Evolutionary conservation across 2,329 filamentous ascomycete genomes (phyloP).

Genomic region (Neonectria hederae): DNA sequence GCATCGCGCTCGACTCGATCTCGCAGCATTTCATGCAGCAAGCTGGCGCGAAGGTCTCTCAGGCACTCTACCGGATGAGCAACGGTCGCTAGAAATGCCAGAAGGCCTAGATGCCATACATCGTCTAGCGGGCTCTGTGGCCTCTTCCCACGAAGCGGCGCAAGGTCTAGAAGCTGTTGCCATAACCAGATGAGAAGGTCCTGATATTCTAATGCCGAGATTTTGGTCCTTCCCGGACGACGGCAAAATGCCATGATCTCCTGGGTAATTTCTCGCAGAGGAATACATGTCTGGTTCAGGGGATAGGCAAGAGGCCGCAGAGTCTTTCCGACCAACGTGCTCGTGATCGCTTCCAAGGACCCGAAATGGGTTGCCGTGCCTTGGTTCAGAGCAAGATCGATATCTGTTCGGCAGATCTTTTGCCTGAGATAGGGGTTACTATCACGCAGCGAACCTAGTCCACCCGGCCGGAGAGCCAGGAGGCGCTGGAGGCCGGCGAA

Average conservation of each 20-base stretch:
- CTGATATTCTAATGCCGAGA: constrained; percentile 25
- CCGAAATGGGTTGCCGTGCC: constrained; percentile 27
- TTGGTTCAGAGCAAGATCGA: constrained; percentile 18
- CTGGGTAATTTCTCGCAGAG: constrained; percentile 10
- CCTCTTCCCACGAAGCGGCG: constrained; percentile 10
- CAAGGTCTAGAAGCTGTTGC: constrained; percentile 28
- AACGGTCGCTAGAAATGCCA: constrained; percentile 27
- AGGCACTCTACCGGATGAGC: constrained; percentile 19
- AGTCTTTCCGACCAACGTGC: background rate
- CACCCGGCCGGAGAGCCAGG: constrained; percentile 1
- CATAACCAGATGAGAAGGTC: constrained; percentile 29
- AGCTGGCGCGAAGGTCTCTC: constrained; percentile 2
- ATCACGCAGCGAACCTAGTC: constrained; percentile 14
- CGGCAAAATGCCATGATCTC: constrained; percentile 23
- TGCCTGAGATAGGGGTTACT: constrained; percentile 21
- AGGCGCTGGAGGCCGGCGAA: constrained; percentile 26
- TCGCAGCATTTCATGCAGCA: constrained; percentile 20
- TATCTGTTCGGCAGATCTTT: constrained; percentile 33
- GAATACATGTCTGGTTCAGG: constrained; percentile 13
- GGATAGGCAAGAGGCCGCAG: constrained; percentile 6
- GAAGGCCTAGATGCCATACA: constrained; percentile 22
- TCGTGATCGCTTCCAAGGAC: constrained; percentile 9
- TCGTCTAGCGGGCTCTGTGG: constrained; percentile 25
- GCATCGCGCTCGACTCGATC: background rate
- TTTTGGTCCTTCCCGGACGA: constrained; percentile 16